phyloP scores from a whole-genome alignment of 805 yeast species.

The Millerozyma acaciae region DNA sequence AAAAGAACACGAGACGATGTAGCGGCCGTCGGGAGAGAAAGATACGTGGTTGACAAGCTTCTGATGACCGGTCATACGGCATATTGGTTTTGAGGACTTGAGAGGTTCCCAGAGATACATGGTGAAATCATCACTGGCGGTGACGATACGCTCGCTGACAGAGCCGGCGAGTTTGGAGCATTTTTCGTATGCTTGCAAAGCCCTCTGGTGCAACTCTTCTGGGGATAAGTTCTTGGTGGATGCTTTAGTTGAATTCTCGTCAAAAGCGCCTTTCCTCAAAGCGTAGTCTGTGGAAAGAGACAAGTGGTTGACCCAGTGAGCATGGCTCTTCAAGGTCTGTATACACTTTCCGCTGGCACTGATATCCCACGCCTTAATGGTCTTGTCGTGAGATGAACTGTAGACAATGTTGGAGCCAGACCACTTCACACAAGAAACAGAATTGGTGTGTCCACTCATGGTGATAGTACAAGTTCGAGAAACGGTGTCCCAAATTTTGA shows the following conservation, averaged over 20 bases:
- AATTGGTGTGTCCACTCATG: constrained; percentile 80
- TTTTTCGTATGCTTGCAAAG: constrained; percentile 58
- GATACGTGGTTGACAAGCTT: constrained; percentile 93
- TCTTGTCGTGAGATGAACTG: constrained; percentile 91
- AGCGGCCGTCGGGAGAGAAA: constrained; percentile 92
- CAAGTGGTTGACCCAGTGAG: constrained; percentile 97
- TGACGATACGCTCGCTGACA: constrained; percentile 72
- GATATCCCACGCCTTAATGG: constrained; percentile 89
- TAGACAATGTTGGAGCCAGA: constrained; percentile 83
- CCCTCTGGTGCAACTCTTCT: constrained; percentile 41
- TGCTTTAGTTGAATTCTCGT: constrained; percentile 53
- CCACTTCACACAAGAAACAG: constrained; percentile 97
- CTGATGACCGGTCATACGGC: constrained; percentile 97
- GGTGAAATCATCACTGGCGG: constrained; percentile 96
- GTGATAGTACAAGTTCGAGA: constrained; percentile 63
- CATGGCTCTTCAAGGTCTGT: constrained; percentile 81
- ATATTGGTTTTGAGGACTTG: constrained; percentile 73
- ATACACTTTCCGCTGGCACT: constrained; percentile 67
- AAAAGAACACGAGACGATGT: constrained; percentile 87
- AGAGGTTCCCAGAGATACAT: constrained; percentile 97
- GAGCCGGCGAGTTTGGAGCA: constrained; percentile 57
- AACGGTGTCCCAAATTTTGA: constrained; percentile 84
- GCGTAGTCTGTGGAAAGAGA: constrained; percentile 89
- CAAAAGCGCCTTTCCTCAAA: constrained; percentile 83
- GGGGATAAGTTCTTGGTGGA: constrained; percentile 19